Evolutionary conservation across 2,329 filamentous ascomycete genomes (phyloP), one percentile per base, ranked within the genome.

Genomic region (Fusarium newnesense): DNA sequence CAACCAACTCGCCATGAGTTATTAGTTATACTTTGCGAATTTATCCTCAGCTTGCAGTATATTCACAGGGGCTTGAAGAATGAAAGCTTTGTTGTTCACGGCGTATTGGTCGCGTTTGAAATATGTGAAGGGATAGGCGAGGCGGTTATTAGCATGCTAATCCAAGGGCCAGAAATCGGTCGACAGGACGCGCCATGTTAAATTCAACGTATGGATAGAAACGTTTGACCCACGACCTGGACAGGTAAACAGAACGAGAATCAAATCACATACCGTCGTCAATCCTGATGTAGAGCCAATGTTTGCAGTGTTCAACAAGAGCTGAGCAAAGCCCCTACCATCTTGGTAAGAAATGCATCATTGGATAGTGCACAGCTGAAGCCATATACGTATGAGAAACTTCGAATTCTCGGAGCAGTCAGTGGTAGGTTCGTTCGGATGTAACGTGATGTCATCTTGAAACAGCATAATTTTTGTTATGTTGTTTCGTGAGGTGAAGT

Each of bases 401-500:
- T 15, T 50, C 32, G 18, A 58, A 26, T 32, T 15, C n/a, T 46
- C 10, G 24, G 12, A 13, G 32, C 24, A 53, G 18, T n/a, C 24
- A 53, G 24, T 28, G 24, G 24, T 10, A 19, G 24, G 50, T 28
- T 53, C 19, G 8, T 53, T 16, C 24, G 24, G 34, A 53, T 39
- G 50, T 39, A 57, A 34, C 12, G 30, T 28, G 32, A 58, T 37
- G 24, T 36, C 40, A 58, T 30, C n/a, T 47, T 24, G n/a, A 18
- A 47, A 28, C n/a, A 18, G 26, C 42, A 36, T 16, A 19, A 30
- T 39, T 26, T 24, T 24, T 18, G 15, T n/a, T 47, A 34, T 34
- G 34, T 52, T 56, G 67, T 40, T 49, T 58, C 54, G 54, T 58
- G 65, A 57, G 40, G n/a, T 69, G 46, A 60, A 59, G 69, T 72